A percentile compares a stretch with the other conserved stretches of the same genome.
Evolutionary conservation across 202 grass and related monocot genomes (phyloP).

Genomic region (Cymbopogon flexuosus): DNA sequence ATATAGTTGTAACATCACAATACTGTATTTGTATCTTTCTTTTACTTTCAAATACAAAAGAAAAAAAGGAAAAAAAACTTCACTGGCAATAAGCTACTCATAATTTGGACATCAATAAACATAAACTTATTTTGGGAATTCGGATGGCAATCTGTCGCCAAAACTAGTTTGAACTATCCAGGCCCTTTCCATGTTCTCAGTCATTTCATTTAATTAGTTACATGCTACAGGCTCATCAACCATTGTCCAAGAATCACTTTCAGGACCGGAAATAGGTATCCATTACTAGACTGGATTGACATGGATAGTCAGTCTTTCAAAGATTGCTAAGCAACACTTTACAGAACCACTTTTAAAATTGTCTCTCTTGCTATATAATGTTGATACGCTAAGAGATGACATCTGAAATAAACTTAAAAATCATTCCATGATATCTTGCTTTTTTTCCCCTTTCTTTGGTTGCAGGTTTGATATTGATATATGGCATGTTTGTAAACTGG

Average conservation of each 20-base stretch:
- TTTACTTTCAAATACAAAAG: not conserved
- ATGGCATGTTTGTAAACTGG: not conserved
- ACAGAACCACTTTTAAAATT: not conserved
- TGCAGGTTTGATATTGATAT: constrained; percentile 1
- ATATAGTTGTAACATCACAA: not conserved
- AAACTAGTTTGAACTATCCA: no score
- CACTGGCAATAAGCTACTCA: no score
- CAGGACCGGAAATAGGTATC: not conserved
- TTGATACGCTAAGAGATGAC: not conserved
- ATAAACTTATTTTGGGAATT: no score
- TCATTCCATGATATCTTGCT: not conserved
- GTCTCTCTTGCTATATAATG: not conserved
- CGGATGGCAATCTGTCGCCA: no score
- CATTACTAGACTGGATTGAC: not conserved
- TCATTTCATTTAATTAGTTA: no score
- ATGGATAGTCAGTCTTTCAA: not conserved
- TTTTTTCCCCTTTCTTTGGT: not conserved
- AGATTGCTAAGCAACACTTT: not conserved
- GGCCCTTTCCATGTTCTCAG: no score
- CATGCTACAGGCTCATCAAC: not conserved
- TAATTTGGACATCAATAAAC: no score
- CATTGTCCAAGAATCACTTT: constrained; percentile 12
- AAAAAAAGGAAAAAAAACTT: not conserved
- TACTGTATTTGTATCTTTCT: not conserved
- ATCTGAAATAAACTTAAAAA: constrained; percentile 3